A percentile compares a stretch with the other conserved stretches of the same genome.
Conservation (phyloP, 2,329 filamentous ascomycete genomes). For the Alternaria sp. region DNA sequence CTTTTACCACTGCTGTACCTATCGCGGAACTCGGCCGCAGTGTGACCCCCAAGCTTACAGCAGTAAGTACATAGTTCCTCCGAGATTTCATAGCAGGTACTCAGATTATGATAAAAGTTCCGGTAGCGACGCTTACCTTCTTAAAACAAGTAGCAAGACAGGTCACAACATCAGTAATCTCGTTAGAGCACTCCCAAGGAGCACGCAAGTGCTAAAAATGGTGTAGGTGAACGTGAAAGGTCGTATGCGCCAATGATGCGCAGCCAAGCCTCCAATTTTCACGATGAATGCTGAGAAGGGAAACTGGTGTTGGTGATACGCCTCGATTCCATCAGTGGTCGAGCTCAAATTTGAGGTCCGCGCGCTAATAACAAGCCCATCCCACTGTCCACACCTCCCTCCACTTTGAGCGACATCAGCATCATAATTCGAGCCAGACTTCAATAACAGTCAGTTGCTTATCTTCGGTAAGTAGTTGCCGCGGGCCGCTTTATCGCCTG, state of each 20-base stretch:
- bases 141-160: not conserved
- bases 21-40: not conserved
- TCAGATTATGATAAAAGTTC: not conserved
- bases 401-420: conserved; percentile 25
- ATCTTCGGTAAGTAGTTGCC: conserved; percentile 21
- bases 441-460: conserved; percentile 14
- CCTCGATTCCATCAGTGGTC: conserved; percentile 38
- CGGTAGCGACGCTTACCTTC: not conserved
- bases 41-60: not conserved
- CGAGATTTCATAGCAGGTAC: not conserved
- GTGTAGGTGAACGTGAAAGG: not conserved
- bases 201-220: not conserved
- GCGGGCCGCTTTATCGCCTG: not conserved
- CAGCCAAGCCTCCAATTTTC: not conserved
- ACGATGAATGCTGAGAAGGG: conserved; percentile 6
- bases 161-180: conserved; percentile 1
- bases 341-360: conserved; percentile 46
- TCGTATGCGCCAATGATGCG: not conserved
- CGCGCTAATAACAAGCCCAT: conserved; percentile 20
- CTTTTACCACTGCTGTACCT: not conserved
- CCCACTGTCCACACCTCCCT: conserved; percentile 26
- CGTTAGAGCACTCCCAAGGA: not conserved
- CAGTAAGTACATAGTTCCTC: not conserved
- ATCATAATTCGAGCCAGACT: conserved; percentile 12
- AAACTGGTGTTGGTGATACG: conserved; percentile 32